Percentiles rank a stretch among this genome's conserved stretches.
phyloP scores from a whole-genome alignment of 768 basidiomycete species.

The Naganishia randhawae region DNA sequence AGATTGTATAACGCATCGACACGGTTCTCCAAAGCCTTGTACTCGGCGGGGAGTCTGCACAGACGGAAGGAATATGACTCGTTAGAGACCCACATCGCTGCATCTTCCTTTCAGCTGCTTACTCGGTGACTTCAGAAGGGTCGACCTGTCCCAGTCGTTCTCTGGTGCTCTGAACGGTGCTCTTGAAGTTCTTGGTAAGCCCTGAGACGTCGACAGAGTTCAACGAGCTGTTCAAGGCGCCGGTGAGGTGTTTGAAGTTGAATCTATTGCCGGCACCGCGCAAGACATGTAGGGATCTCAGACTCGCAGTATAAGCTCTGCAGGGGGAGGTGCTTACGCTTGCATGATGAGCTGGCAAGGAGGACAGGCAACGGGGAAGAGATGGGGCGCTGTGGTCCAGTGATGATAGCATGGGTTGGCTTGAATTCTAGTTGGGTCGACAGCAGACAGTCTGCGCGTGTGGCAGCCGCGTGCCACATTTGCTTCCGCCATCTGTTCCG shows the following conservation, averaged over 20 bases:
- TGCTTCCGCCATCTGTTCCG: neutral
- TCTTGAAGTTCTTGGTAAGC: slow-evolving; percentile 44
- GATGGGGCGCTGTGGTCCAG: too few relatives aligned
- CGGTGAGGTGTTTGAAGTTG: slow-evolving; percentile 20
- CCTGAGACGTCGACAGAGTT: slow-evolving; percentile 45
- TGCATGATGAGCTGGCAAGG: neutral
- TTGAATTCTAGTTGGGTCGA: neutral
- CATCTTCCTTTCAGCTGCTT: slow-evolving; percentile 58
- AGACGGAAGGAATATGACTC: neutral
- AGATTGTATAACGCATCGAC: slow-evolving; percentile 85
- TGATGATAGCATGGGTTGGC: too few relatives aligned
- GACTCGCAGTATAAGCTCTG: too few relatives aligned
- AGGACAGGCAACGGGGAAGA: too few relatives aligned
- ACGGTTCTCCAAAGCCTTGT: slow-evolving; percentile 88
- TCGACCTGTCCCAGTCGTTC: slow-evolving; percentile 86
- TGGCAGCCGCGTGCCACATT: neutral
- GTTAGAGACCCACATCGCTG: neutral
- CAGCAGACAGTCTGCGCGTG: neutral
- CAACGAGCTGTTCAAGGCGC: slow-evolving; percentile 18
- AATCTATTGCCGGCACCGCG: neutral
- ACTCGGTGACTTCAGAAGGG: slow-evolving; percentile 89
- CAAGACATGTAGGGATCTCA: too few relatives aligned
- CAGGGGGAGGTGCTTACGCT: neutral
- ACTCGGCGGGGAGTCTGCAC: slow-evolving; percentile 61
- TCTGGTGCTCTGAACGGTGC: slow-evolving; percentile 49